Conservation (phyloP, 2,329 filamentous ascomycete genomes). For the Neofusicoccum parvum region DNA sequence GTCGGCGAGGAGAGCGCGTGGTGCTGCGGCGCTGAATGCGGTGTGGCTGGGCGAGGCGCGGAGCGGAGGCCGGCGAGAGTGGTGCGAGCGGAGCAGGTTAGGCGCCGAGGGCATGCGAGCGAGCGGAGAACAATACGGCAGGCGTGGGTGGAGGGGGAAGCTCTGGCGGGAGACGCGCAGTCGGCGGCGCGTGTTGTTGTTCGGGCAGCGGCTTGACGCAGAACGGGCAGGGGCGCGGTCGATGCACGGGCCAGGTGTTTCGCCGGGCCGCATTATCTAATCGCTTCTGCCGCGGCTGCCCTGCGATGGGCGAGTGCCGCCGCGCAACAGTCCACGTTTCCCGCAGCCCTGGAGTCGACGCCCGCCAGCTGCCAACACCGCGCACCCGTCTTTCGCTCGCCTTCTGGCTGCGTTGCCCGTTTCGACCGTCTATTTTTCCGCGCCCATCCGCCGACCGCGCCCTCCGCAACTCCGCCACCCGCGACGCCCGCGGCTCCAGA, state of each 20-base stretch:
- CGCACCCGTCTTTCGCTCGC: neutral
- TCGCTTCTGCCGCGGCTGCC: neutral
- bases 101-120: neutral
- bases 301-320: neutral
- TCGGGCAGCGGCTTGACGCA: neutral
- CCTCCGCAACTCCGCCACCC: neutral
- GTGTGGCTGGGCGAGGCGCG: too few species aligned
- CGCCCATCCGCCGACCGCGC: neutral
- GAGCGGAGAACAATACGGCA: neutral
- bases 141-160: too few species aligned
- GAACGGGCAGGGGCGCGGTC: neutral
- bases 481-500: neutral
- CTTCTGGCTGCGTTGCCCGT: neutral
- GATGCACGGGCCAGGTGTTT: neutral
- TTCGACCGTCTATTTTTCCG: neutral
- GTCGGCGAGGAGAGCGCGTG: neutral
- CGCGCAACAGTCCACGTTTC: conserved; percentile 14
- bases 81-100: neutral
- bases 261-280: neutral
- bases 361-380: neutral
- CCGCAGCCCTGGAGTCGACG: neutral
- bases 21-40: neutral
- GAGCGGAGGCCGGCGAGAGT: neutral
- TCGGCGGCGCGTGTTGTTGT: neutral
- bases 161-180: neutral